Percentiles rank a stretch among this genome's conserved stretches.
phyloP scores from a whole-genome alignment of 306 rosid species.

The Sicyos edulis region DNA sequence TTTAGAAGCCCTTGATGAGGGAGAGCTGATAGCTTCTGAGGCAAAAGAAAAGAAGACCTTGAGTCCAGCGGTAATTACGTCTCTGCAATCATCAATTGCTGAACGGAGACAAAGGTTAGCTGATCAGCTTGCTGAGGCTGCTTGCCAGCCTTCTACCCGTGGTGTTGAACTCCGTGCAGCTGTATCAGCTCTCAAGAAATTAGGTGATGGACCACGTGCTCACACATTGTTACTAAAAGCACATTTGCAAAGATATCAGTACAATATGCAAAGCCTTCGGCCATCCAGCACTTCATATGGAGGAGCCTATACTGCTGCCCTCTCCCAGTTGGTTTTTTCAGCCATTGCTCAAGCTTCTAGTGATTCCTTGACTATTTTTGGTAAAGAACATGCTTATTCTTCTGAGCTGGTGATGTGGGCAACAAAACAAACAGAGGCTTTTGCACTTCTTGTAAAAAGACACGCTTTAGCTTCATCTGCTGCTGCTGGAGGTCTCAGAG shows the following conservation, averaged over 20 bases:
- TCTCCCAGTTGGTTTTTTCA: constrained; percentile 90
- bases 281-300: constrained; percentile 98
- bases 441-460: constrained; percentile 78
- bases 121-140: constrained; percentile 98
- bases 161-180: constrained; percentile 91
- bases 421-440: constrained; percentile 82
- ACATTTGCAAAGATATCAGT: constrained; percentile 80
- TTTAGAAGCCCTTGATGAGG: constrained; percentile 79
- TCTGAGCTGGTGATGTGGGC: constrained; percentile 99
- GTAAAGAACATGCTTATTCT: constrained; percentile 68
- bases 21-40: constrained; percentile 69
- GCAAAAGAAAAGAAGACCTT: constrained; percentile 59
- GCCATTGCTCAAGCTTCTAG: constrained; percentile 94
- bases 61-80: constrained; percentile 42
- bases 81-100: constrained; percentile 60
- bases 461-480: constrained; percentile 97
- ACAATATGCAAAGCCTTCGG: constrained; percentile 86
- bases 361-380: constrained; percentile 80
- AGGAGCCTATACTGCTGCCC: constrained; percentile 98
- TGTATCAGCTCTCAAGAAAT: constrained; percentile 82
- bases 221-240: constrained; percentile 81
- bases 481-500: constrained; percentile 98
- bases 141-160: constrained; percentile 96
- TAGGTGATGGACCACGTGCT: constrained; percentile 96
- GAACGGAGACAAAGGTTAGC: constrained; percentile 77